phyloP scores from a whole-genome alignment of 2,329 filamentous ascomycete genomes.

The Curvularia spicifera region DNA sequence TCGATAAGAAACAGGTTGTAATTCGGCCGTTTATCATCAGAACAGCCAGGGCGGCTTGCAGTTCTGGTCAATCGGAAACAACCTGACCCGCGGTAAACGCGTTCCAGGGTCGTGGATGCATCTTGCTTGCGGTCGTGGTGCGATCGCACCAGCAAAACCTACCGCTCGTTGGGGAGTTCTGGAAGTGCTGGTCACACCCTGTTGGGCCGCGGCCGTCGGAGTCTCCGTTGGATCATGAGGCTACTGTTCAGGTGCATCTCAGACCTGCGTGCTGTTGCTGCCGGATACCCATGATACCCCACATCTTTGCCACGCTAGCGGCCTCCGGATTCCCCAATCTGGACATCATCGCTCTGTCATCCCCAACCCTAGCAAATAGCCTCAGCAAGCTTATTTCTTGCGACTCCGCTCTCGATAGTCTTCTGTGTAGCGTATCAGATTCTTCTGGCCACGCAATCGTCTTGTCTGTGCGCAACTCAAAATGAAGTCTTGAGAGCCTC shows the following conservation, averaged over 20 bases:
- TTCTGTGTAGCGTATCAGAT: not conserved
- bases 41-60: not conserved
- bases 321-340: constrained; percentile 1
- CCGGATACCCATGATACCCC: not conserved
- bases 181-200: not conserved
- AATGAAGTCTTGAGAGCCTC: not conserved
- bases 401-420: not conserved
- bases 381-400: not conserved
- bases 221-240: not conserved
- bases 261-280: not conserved
- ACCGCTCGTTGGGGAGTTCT: not conserved
- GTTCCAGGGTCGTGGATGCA: not conserved
- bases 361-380: not conserved
- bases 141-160: not conserved
- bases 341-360: not conserved
- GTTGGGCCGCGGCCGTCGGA: not conserved
- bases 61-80: not conserved
- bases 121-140: not conserved
- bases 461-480: not conserved
- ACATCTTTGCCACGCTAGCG: not conserved
- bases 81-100: not conserved
- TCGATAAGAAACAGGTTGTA: not conserved
- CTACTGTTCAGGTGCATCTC: not conserved
- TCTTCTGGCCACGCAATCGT: not conserved
- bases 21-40: not conserved